Evolutionary conservation across 1,139 yeast genomes (phyloP).

Genomic region (Suhomyces guaymorum): DNA sequence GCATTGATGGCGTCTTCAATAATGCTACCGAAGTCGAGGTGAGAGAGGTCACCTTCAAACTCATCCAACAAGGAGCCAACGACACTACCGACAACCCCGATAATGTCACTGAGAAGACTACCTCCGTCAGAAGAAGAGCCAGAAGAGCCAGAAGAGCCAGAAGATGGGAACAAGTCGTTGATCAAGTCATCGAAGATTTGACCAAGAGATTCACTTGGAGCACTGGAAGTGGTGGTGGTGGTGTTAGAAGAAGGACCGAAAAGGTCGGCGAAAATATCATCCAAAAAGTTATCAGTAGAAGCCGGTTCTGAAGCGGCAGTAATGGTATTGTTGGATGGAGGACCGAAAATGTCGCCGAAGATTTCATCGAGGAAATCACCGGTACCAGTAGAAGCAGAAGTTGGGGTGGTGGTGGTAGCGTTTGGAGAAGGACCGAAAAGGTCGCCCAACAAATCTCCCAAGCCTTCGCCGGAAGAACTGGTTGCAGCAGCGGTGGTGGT

Average conservation of each 20-base stretch:
- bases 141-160: conserved; percentile 13
- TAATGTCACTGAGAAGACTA: conserved; percentile 24
- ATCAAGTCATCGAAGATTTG: conserved; percentile 15
- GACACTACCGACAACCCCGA: conserved; percentile 19
- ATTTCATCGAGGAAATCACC: conserved; percentile 7
- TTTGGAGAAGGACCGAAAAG: conserved; percentile 15
- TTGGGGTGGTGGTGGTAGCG: conserved; percentile 13
- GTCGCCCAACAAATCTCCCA: conserved; percentile 16
- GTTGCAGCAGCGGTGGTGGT: conserved; percentile 17
- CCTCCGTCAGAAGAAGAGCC: too few species aligned
- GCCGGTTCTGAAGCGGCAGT: conserved; percentile 3
- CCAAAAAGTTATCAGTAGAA: conserved; percentile 7
- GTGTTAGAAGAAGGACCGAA: conserved; percentile 14
- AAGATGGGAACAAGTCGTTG: conserved; percentile 14
- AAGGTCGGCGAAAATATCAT: conserved; percentile 11
- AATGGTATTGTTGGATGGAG: conserved; percentile 6
- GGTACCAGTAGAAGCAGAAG: conserved; percentile 13
- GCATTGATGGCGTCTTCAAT: conserved; percentile 15
- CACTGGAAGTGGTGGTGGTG: conserved; percentile 18
- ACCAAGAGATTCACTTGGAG: conserved; percentile 12
- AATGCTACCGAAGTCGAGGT: conserved; percentile 10
- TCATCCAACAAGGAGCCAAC: conserved; percentile 14
- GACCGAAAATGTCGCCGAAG: conserved; percentile 9
- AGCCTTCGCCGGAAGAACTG: conserved; percentile 17
- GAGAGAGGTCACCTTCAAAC: conserved; percentile 9